Evolutionary conservation across 2,329 filamentous ascomycete genomes (phyloP).

Genomic region (Penicillium sp.): DNA sequence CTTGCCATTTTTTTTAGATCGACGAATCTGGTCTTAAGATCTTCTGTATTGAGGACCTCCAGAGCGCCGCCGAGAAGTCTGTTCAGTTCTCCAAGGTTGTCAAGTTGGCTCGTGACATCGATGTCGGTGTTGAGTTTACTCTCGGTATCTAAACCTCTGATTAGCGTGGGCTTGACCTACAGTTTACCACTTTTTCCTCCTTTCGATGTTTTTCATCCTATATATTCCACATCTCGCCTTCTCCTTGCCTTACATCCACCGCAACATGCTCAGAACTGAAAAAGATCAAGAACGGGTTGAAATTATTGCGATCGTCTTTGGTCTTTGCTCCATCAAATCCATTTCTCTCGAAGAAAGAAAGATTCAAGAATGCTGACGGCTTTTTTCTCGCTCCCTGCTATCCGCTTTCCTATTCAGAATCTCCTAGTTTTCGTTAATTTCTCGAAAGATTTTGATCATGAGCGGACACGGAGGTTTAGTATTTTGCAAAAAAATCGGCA

Average conservation of each 20-base stretch:
- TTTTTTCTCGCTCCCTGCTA: not conserved
- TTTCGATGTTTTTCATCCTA: not conserved
- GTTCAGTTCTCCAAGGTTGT: constrained; percentile 99
- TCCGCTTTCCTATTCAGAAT: not conserved
- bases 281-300: not conserved
- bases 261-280: not conserved
- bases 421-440: not conserved
- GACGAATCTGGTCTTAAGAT: constrained; percentile 99
- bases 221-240: not conserved
- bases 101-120: constrained; percentile 96
- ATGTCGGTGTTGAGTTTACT: constrained; percentile 92
- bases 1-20: constrained; percentile 50
- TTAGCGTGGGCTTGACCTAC: not conserved
- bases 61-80: constrained; percentile 94
- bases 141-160: constrained; percentile 73
- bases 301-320: not conserved
- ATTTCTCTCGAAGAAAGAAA: not conserved
- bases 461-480: not conserved
- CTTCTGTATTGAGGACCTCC: constrained; percentile 97
- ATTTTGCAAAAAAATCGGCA: not conserved
- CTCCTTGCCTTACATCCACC: not conserved
- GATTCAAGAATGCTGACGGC: not conserved
- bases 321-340: not conserved
- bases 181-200: not conserved
- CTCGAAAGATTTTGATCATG: not conserved